phyloP scores from a whole-genome alignment of 116 monocot genomes.

The Zostera marina region DNA sequence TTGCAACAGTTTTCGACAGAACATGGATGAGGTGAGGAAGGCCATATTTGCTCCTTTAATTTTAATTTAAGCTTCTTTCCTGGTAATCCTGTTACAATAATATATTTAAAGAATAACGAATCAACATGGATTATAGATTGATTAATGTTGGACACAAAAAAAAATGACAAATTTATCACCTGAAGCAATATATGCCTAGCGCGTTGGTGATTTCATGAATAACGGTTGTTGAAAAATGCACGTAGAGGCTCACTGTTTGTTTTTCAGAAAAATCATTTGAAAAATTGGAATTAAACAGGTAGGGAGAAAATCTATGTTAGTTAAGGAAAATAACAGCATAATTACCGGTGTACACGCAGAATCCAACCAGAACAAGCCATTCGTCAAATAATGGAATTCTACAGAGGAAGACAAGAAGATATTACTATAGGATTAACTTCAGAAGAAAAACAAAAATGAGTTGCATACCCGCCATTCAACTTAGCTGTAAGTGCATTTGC shows the following conservation, averaged over 20 bases:
- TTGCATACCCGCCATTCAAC: conserved; percentile 72
- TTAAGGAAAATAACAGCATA: not conserved
- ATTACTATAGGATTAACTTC: not conserved
- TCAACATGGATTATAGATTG: not conserved
- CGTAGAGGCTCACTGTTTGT: conserved; percentile 48
- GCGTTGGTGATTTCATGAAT: conserved; percentile 79
- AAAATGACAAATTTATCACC: conserved; percentile 18
- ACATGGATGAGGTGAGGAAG: too few species aligned
- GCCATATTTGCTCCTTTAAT: too few species aligned
- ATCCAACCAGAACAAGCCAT: conserved; percentile 43
- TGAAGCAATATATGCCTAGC: conserved; percentile 87
- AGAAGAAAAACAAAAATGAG: not conserved
- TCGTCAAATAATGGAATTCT: conserved; percentile 51
- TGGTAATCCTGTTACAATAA: conserved; percentile 6
- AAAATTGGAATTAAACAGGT: not conserved
- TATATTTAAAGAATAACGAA: not conserved
- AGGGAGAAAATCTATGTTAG: not conserved
- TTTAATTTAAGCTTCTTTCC: conserved; percentile 4
- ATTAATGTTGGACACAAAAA: too few species aligned
- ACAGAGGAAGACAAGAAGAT: conserved; percentile 6
- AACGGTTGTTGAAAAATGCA: conserved; percentile 83
- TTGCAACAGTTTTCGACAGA: too few species aligned
- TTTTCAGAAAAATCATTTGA: too few species aligned
- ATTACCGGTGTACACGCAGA: conserved; percentile 63
- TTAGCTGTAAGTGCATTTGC: conserved; percentile 81